Percentiles rank a stretch among this genome's conserved stretches.
Evolutionary conservation across 106 monocot genomes (phyloP).

Genomic region (Dioscorea dumetorum): DNA sequence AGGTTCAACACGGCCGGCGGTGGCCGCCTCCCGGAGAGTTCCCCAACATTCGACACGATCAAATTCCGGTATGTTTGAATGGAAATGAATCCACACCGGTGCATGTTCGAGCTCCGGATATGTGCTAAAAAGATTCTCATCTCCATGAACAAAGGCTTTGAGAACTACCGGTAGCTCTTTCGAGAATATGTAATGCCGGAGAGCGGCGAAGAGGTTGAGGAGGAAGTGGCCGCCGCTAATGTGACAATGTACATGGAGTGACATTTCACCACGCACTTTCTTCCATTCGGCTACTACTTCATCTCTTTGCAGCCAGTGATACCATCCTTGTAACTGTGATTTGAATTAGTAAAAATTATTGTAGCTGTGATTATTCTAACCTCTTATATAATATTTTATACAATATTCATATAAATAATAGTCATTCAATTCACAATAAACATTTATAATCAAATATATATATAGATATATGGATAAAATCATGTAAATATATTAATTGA

Average conservation of each 20-base stretch:
- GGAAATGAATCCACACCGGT: slow-evolving; percentile 85
- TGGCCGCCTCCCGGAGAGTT: slow-evolving; percentile 52
- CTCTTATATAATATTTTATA: too few species aligned
- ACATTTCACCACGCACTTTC: slow-evolving; percentile 83
- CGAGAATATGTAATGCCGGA: slow-evolving; percentile 82
- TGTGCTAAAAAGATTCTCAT: slow-evolving; percentile 42
- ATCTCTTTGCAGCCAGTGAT: slow-evolving; percentile 78
- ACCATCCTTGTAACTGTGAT: slow-evolving; percentile 73
- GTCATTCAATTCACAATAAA: too few species aligned
- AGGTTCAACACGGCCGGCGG: not conserved
- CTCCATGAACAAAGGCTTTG: slow-evolving; percentile 88
- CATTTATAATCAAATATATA: too few species aligned
- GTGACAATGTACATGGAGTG: slow-evolving; percentile 95
- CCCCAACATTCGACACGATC: slow-evolving; percentile 89
- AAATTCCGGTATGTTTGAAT: slow-evolving; percentile 73
- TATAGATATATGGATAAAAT: too few species aligned
- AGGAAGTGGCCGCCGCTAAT: slow-evolving; percentile 94
- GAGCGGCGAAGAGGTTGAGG: slow-evolving; percentile 68
- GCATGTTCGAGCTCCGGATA: slow-evolving; percentile 84
- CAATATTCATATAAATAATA: too few species aligned
- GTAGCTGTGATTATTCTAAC: too few species aligned
- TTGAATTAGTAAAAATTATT: too few species aligned
- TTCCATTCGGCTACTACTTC: slow-evolving; percentile 98
- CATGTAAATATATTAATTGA: too few species aligned
- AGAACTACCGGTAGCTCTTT: slow-evolving; percentile 86